phyloP scores from a whole-genome alignment of 2,329 filamentous ascomycete genomes.

The Thielaviopsis euricoi region DNA sequence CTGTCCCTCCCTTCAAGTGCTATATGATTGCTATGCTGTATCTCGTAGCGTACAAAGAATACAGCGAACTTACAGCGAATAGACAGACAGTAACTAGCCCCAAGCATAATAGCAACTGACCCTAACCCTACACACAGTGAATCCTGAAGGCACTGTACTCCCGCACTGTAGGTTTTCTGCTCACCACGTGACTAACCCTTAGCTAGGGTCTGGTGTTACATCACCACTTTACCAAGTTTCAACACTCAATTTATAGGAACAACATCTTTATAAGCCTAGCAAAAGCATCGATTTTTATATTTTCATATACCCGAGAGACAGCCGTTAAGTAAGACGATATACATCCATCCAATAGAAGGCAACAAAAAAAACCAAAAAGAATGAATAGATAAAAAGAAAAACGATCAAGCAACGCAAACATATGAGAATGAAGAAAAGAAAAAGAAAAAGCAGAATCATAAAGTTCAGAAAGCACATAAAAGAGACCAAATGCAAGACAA shows the following conservation, averaged over 20 bases:
- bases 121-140: not conserved
- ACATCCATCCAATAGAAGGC: not conserved
- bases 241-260: not conserved
- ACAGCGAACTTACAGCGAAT: no score
- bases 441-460: not conserved
- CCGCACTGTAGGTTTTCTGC: not conserved
- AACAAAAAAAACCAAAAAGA: not conserved
- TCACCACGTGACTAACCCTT: not conserved
- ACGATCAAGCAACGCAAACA: not conserved
- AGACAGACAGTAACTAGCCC: no score
- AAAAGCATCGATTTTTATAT: constrained; percentile 2
- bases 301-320: not conserved
- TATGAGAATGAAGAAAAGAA: not conserved
- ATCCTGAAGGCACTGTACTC: not conserved
- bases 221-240: not conserved
- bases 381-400: not conserved
- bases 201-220: not conserved
- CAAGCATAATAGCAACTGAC: no score
- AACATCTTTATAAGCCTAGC: not conserved
- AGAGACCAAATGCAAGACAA: not conserved
- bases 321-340: not conserved
- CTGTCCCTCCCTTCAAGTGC: no score
- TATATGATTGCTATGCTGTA: no score
- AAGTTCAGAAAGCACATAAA: not conserved
- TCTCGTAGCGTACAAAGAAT: no score